These are phyloP conservation scores for Cryphonectria carpinicola DNA, from an alignment of 2,329 filamentous ascomycete species.

Conservation along the genomic window DNA sequence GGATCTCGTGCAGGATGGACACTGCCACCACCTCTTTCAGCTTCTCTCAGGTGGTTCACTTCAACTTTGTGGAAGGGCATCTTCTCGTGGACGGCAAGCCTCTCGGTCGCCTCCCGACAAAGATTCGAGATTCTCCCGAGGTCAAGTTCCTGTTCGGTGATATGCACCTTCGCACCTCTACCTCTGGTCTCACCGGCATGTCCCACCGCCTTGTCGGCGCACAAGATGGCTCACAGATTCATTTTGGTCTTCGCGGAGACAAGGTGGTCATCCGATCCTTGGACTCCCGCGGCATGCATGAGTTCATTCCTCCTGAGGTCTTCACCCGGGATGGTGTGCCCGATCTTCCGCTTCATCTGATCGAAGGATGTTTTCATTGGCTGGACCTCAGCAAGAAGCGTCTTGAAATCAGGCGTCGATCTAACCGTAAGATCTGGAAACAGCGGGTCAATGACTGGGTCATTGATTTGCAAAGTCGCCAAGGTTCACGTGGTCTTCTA, in stretches of 20 bases:
- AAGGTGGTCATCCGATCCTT: conserved; percentile 49
- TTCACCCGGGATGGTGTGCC: conserved; percentile 37
- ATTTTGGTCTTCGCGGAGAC: conserved; percentile 54
- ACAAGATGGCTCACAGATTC: conserved; percentile 48
- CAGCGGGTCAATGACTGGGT: conserved; percentile 38
- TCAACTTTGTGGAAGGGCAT: conserved; percentile 41
- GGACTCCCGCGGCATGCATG: conserved; percentile 33
- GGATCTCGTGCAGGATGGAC: conserved; percentile 35
- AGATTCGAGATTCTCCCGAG: conserved; percentile 47
- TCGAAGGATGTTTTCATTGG: conserved; percentile 63
- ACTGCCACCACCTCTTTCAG: not conserved
- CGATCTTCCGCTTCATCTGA: conserved; percentile 56
- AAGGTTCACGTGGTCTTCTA: conserved; percentile 28
- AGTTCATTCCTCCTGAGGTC: conserved; percentile 40
- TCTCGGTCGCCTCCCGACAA: conserved; percentile 52
- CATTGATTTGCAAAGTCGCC: conserved; percentile 35
- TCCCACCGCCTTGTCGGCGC: conserved; percentile 46
- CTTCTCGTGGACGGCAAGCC: conserved; percentile 43
- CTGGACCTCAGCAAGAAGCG: conserved; percentile 47
- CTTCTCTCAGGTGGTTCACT: conserved; percentile 36
- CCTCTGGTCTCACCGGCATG: conserved; percentile 59
- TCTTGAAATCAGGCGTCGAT: conserved; percentile 56
- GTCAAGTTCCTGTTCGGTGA: conserved; percentile 58
- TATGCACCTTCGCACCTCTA: conserved; percentile 50
- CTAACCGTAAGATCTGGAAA: conserved; percentile 37